Base-by-base conservation (phyloP, 2,329 filamentous ascomycete species). In the Colletotrichum chrysophilum region DNA sequence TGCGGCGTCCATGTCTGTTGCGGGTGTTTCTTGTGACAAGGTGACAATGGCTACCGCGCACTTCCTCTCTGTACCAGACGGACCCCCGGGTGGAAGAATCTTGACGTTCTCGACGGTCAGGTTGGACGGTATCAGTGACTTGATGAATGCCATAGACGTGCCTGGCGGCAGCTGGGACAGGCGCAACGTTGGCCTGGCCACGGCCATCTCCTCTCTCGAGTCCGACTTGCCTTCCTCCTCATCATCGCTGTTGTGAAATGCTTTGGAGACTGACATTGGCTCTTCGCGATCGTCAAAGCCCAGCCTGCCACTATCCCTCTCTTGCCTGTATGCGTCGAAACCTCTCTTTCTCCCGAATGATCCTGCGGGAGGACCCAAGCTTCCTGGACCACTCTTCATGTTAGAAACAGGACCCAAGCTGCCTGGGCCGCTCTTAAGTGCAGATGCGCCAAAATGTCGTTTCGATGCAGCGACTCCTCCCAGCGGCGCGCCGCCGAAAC, bases 1-100 rank as follows among this genome's bases (percentile, higher is more conserved):
- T 1, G 93, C 91, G 5, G 91, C 89, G 80, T 98, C 96, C 70
- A 98, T 96, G 72, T 97, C 95, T 28, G 93, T 94, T 1, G 94
- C 94, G 0, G 95, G 91, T 0, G 95, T 97, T 78, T 97, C 95
- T 74, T 94, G 92, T 2, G 94, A 92, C 34, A 98, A 86, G 0
- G 94, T 96, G 61, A 97, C 94, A 79, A 98, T 95, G 6, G 95
- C 95, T 18, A 94, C 90, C 38, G 92, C 89, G 3, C 93, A 94
- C 80, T 93, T 96, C 74, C 94, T 90, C 78, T 96, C 94, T 4
- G 87, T 89, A 14, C 85, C 85, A 48, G 85, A 86, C 3, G 90
- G 85, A 4, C 88, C 89, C 14, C 85, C 81, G 0, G 89, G 85
- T 4, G 92, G 90, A 32, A 94, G 84, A 34, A 97, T 92, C 80